Percentiles rank a stretch among this genome's conserved stretches.
phyloP scores from a whole-genome alignment of 257 asterid genomes.

The Cordia subcordata region DNA sequence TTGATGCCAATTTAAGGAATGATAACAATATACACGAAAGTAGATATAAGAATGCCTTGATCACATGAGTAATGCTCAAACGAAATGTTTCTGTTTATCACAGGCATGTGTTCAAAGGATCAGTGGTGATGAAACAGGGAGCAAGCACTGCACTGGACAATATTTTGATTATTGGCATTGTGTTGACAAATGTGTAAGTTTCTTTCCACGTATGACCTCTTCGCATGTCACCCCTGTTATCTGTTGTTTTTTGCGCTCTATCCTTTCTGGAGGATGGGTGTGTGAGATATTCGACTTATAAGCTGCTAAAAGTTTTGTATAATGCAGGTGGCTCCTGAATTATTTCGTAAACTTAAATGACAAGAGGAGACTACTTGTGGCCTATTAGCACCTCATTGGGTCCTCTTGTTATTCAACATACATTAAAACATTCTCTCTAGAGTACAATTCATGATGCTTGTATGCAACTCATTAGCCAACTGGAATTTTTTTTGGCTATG shows the following conservation, averaged over 20 bases:
- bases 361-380: constrained; percentile 10
- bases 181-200: constrained; percentile 64
- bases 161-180: constrained; percentile 85
- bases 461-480: constrained; percentile 13
- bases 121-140: constrained; percentile 70
- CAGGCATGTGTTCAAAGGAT: constrained; percentile 68
- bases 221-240: constrained; percentile 5
- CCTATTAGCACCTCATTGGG: constrained; percentile 11
- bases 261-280: no score
- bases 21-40: no score
- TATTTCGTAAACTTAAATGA: constrained; percentile 58
- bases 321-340: constrained; percentile 35
- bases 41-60: no score
- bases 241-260: neutral
- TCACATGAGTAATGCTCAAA: neutral
- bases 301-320: neutral
- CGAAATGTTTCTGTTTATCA: neutral
- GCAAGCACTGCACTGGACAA: constrained; percentile 85
- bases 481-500: constrained; percentile 22
- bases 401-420: constrained; percentile 10
- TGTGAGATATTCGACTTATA: no score
- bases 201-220: constrained; percentile 1
- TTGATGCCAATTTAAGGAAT: no score
- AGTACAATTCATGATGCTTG: constrained; percentile 16
- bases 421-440: constrained; percentile 18